Evolutionary conservation across 352 stramenopile species (phyloP).

Genomic region (Phytophthora vignae): DNA sequence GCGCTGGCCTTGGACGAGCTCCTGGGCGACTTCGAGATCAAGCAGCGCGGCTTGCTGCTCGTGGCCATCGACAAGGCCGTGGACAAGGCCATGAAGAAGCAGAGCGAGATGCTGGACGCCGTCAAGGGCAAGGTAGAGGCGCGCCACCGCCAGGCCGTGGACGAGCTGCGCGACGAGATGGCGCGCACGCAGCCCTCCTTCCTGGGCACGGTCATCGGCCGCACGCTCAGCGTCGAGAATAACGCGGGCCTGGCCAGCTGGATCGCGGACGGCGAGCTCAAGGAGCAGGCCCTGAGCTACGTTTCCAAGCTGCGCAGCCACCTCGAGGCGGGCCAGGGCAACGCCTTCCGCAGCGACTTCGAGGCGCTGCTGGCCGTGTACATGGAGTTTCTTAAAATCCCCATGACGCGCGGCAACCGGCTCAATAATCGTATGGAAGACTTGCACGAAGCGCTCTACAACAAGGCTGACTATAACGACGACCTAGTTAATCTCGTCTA

Average conservation of each 20-base stretch:
- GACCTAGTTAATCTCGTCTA: slow-evolving; percentile 44
- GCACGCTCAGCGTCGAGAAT: slow-evolving; percentile 29
- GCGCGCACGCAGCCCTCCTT: slow-evolving; percentile 29
- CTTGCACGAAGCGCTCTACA: slow-evolving; percentile 32
- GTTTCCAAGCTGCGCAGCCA: slow-evolving; percentile 26
- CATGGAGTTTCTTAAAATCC: slow-evolving; percentile 37
- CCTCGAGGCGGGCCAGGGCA: slow-evolving; percentile 22
- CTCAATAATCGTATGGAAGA: slow-evolving; percentile 47
- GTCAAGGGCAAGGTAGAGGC: slow-evolving; percentile 29
- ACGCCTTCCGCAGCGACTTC: slow-evolving; percentile 43
- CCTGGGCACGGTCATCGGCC: slow-evolving; percentile 18
- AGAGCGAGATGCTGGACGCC: slow-evolving; percentile 37
- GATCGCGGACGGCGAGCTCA: slow-evolving; percentile 29
- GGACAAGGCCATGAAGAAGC: slow-evolving; percentile 36
- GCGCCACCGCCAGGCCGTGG: slow-evolving; percentile 22
- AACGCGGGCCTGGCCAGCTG: slow-evolving; percentile 33
- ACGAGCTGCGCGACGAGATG: slow-evolving; percentile 25
- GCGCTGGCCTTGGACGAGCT: slow-evolving; percentile 27
- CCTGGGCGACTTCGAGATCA: slow-evolving; percentile 35
- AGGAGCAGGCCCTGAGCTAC: slow-evolving; percentile 16
- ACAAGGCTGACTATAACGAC: slow-evolving; percentile 29
- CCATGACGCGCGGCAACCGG: slow-evolving; percentile 24
- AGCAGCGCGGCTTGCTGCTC: slow-evolving; percentile 35
- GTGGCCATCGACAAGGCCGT: slow-evolving; percentile 41
- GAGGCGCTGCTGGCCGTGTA: slow-evolving; percentile 36